A percentile compares a stretch with the other conserved stretches of the same genome.
Conservation (phyloP, 352 stramenopile genomes). For the Aphanomyces invadans region DNA sequence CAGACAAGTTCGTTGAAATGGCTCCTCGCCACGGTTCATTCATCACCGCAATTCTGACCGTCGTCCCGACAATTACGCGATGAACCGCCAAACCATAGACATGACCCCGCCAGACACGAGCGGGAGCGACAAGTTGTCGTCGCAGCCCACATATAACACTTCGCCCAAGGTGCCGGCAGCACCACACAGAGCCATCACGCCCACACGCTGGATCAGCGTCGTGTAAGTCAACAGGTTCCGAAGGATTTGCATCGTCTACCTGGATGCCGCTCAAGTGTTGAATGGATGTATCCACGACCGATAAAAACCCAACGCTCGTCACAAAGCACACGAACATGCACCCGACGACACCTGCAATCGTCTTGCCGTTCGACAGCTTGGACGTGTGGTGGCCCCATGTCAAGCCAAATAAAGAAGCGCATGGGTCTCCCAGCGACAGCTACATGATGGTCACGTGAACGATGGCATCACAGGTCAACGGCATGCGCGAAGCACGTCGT, state of each 20-base stretch:
- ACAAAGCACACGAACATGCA: slow-evolving; percentile 23
- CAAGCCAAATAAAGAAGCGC: slow-evolving; percentile 24
- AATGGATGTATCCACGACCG: background rate
- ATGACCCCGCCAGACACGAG: slow-evolving; percentile 12
- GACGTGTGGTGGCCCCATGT: slow-evolving; percentile 14
- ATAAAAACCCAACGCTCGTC: slow-evolving; percentile 8
- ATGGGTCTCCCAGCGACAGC: slow-evolving; percentile 21
- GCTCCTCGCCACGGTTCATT: no score
- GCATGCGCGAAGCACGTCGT: background rate
- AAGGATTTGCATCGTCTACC: background rate
- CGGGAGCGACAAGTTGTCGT: slow-evolving; percentile 23
- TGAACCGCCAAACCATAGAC: slow-evolving; percentile 2
- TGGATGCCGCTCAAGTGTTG: background rate
- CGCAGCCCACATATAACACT: slow-evolving; percentile 13
- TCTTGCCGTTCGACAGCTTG: slow-evolving; percentile 22
- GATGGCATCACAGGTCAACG: background rate
- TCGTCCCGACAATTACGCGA: no score
- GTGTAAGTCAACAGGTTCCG: no score
- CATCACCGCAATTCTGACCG: no score
- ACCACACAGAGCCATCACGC: slow-evolving; percentile 2
- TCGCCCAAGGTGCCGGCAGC: slow-evolving; percentile 11
- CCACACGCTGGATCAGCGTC: no score
- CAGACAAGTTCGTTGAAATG: no score
- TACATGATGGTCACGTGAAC: background rate
- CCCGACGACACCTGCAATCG: slow-evolving; percentile 16